These are phyloP conservation scores for Trypanosoma lewisi DNA, from an alignment of 208 protist genomes.

Conservation along the genomic window DNA sequence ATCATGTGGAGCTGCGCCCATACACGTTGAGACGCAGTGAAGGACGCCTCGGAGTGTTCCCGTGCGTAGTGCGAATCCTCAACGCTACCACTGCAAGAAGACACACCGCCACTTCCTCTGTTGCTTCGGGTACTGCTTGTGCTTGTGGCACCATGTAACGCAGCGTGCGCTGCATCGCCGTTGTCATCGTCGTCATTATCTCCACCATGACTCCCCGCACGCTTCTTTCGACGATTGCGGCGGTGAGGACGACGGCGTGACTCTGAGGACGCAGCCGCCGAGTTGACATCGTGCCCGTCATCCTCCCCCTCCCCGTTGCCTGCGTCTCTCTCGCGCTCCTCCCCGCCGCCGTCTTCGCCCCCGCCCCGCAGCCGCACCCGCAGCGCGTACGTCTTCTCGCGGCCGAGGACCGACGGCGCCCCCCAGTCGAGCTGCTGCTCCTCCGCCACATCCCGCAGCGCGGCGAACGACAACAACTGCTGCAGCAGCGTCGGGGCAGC, in stretches of 20 bases:
- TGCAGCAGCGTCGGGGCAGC: constrained; percentile 47
- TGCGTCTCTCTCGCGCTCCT: not conserved
- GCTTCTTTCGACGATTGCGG: constrained; percentile 19
- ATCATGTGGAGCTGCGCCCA: constrained; percentile 73
- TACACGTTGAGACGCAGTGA: constrained; percentile 37
- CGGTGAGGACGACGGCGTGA: constrained; percentile 30
- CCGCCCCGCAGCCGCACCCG: not conserved
- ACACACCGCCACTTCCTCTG: not conserved
- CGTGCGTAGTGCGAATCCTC: not conserved
- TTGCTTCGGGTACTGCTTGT: not conserved
- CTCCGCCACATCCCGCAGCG: constrained; percentile 58
- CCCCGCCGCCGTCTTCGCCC: not conserved
- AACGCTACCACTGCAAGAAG: not conserved
- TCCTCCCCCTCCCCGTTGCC: constrained; percentile 3
- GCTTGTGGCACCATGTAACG: not conserved
- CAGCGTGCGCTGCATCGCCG: not conserved
- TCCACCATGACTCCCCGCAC: not conserved
- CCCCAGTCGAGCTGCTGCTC: constrained; percentile 75
- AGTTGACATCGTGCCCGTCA: constrained; percentile 1
- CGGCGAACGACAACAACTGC: constrained; percentile 67
- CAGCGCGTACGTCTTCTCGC: constrained; percentile 6
- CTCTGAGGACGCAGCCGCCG: not conserved
- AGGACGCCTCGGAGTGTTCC: not conserved
- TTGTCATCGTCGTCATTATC: not conserved
- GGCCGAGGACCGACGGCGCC: constrained; percentile 18